Evolutionary conservation across 345 rosid species (phyloP).

Genomic region (Eucalyptus globulus): DNA sequence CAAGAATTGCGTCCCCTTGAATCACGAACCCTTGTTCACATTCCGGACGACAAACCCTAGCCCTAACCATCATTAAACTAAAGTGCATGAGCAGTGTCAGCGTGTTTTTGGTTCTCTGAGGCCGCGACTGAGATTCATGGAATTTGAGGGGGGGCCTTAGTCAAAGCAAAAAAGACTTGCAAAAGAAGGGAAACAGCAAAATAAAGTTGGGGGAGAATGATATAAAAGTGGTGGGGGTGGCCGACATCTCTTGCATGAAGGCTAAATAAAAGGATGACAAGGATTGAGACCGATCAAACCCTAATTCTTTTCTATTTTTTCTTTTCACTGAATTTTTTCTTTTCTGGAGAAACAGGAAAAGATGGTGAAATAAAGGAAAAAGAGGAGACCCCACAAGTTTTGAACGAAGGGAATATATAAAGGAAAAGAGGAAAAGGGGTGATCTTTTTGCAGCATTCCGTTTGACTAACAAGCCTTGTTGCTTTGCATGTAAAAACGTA

Average conservation of each 20-base stretch:
- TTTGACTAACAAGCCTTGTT: slow-evolving; percentile 5
- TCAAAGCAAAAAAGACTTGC: slow-evolving; percentile 1
- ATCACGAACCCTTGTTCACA: slow-evolving; percentile 21
- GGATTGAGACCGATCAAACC: slow-evolving; percentile 19
- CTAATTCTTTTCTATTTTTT: neutral
- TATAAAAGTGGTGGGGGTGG: slow-evolving; percentile 4
- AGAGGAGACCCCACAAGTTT: slow-evolving; percentile 8
- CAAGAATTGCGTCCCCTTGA: slow-evolving; percentile 6
- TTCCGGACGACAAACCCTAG: slow-evolving; percentile 10
- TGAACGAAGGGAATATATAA: neutral
- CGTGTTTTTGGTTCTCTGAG: neutral
- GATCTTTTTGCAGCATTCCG: slow-evolving; percentile 15
- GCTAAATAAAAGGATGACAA: slow-evolving; percentile 7
- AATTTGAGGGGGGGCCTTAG: neutral
- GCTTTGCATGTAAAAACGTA: slow-evolving; percentile 2
- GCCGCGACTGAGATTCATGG: neutral
- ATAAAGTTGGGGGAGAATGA: neutral
- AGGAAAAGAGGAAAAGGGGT: slow-evolving; percentile 4
- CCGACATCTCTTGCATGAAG: slow-evolving; percentile 25
- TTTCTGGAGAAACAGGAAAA: neutral
- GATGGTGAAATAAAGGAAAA: neutral
- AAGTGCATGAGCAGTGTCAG: neutral
- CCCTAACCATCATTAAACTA: neutral
- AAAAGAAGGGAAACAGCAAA: neutral
- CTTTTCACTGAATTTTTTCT: neutral